Percentiles rank a stretch among this genome's conserved stretches.
phyloP scores from a whole-genome alignment of 768 basidiomycete genomes.

The Russula earlei region DNA sequence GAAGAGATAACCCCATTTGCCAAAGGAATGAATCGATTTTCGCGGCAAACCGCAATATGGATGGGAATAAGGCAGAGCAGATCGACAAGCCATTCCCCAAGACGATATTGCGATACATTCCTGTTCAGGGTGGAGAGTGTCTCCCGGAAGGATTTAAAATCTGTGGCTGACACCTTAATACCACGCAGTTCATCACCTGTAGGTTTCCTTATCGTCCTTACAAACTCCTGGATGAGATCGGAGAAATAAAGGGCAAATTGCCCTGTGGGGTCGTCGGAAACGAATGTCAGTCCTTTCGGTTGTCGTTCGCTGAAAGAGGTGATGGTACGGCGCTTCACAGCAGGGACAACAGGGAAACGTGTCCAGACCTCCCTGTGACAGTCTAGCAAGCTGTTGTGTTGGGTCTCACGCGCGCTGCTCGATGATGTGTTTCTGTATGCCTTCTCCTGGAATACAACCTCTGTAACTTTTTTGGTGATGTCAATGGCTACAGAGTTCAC shows the following conservation, averaged over 20 bases:
- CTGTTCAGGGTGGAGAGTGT: constrained; percentile 1
- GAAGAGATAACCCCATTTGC: constrained; percentile 33
- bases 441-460: constrained; percentile 45
- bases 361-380: constrained; percentile 11
- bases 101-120: constrained; percentile 32
- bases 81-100: constrained; percentile 55
- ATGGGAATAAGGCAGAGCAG: constrained; percentile 56
- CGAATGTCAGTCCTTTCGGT: constrained; percentile 33
- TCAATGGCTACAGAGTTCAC: constrained; percentile 39
- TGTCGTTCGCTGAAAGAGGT: constrained; percentile 22
- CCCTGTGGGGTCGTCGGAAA: constrained; percentile 31
- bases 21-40: constrained; percentile 2
- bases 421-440: constrained; percentile 21
- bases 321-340: constrained; percentile 11
- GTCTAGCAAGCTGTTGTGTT: constrained; percentile 30
- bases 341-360: constrained; percentile 8
- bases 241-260: constrained; percentile 36
- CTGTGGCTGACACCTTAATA: constrained; percentile 27
- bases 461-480: constrained; percentile 46
- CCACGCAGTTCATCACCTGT: constrained; percentile 32
- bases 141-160: constrained; percentile 24
- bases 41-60: constrained; percentile 44
- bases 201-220: constrained; percentile 43
- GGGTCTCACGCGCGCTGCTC: constrained; percentile 19
- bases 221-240: constrained; percentile 37